Base-by-base conservation (phyloP, 2,329 filamentous ascomycete species). In the Tolypocladium pustulatum region DNA sequence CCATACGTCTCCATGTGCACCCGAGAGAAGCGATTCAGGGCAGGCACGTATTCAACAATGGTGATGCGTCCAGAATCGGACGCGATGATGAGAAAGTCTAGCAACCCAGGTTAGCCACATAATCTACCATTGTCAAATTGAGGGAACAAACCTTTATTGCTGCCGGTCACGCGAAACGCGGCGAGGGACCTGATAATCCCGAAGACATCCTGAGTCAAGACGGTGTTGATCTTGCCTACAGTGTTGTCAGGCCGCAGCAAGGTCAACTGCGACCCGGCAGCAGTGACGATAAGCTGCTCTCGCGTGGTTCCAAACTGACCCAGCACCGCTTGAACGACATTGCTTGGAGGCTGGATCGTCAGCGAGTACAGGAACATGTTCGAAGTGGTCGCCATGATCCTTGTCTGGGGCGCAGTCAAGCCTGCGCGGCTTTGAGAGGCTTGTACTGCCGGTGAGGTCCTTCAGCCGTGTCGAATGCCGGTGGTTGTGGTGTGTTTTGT, bases 281-380 rank as follows among this genome's bases (percentile, higher is more conserved):
- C 93, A 34, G 92, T 93, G 72, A 97, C 85, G 71, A 99, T 96
- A 76, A 97, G 92, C 80, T 99, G 94, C 76, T 97, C 93, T 77
- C 93, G 96, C 64, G 91, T 96, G 65, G 93, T 92, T 61, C 91
- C 87, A 75, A 97, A 97, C 77, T 97, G 93, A 67, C 94, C 95
- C 61, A 96, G 82, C 64, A 97, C 88, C 63, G 94, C 92, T 76
- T 96, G 89, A 56, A 88, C 91, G 69, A 96, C 86, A 61, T 91
- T 89, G 65, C 91, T 92, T 38, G 94, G 90, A 66, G 90, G 88
- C 76, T 97, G 91, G 69, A 99, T 87, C 66, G 94, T 97, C 78
- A 99, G 82, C 69, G 91, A 94, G 79, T 99, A 99, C 78, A 99
- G 87, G 74, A 97, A 97, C 91, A 97, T 96, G 73, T 93, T 93